Percentiles rank a stretch among this genome's conserved stretches.
These are phyloP conservation scores for Monosporascus sp. DNA, from an alignment of 2,329 filamentous ascomycete genomes.

Conservation along the genomic window DNA sequence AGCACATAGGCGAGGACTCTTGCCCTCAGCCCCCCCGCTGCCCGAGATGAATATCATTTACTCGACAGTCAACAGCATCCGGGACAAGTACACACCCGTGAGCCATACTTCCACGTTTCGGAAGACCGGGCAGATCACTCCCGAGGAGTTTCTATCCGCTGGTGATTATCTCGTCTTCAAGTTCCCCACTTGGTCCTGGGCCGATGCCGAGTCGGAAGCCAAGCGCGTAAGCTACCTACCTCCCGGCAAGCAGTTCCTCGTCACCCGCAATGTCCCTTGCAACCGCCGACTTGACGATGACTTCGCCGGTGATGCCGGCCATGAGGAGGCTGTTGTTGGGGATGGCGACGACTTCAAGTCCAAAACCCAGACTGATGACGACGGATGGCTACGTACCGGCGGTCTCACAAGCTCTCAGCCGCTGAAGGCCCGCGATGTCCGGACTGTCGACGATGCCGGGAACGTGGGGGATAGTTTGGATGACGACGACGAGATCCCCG, in stretches of 20 bases:
- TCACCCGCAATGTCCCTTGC: conserved; percentile 92
- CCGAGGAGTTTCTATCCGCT: conserved; percentile 91
- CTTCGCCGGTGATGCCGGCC: conserved; percentile 82
- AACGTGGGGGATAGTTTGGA: conserved; percentile 72
- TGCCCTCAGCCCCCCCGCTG: background rate
- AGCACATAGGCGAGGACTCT: background rate
- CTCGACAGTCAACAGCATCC: conserved; percentile 85
- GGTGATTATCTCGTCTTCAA: conserved; percentile 99
- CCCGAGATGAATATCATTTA: conserved; percentile 79
- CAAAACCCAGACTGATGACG: conserved; percentile 54
- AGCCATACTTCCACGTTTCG: conserved; percentile 90
- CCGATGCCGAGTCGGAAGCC: conserved; percentile 74
- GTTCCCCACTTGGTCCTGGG: conserved; percentile 98
- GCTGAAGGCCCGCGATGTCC: conserved; percentile 71
- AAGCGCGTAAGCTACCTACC: conserved; percentile 80
- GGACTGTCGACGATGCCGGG: conserved; percentile 83
- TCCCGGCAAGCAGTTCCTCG: conserved; percentile 86
- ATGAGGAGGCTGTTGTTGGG: conserved; percentile 79
- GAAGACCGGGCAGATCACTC: conserved; percentile 89
- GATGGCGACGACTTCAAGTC: conserved; percentile 63
- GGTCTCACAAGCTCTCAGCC: conserved; percentile 71
- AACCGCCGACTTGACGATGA: conserved; percentile 86
- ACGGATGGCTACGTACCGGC: conserved; percentile 88
- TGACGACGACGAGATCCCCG: conserved; percentile 80
- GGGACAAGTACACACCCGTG: conserved; percentile 86